These are phyloP conservation scores for Pneumocystis wakefieldiae DNA, from an alignment of 1,139 yeast genomes.

Conservation along the genomic window DNA sequence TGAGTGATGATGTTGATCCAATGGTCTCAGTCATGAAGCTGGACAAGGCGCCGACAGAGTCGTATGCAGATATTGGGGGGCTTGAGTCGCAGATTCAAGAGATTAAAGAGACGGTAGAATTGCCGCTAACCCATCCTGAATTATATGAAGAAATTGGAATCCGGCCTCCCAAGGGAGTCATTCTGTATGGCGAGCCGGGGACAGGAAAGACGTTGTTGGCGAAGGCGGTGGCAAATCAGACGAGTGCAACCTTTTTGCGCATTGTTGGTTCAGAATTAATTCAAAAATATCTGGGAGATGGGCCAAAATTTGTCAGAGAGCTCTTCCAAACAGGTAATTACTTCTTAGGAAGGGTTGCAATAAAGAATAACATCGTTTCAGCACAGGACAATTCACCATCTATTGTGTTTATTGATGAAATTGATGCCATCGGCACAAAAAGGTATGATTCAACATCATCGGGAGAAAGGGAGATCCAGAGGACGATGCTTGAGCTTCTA, in stretches of 20 bases:
- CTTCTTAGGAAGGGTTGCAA: background rate
- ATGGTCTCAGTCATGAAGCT: conserved; percentile 96
- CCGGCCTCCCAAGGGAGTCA: conserved; percentile 97
- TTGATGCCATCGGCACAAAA: conserved; percentile 96
- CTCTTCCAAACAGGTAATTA: conserved; percentile 44
- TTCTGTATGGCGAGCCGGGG: conserved; percentile 97
- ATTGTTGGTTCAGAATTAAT: conserved; percentile 94
- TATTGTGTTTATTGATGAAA: conserved; percentile 94
- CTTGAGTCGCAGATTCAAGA: conserved; percentile 92
- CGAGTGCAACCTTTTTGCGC: conserved; percentile 89
- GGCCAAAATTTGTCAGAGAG: conserved; percentile 88
- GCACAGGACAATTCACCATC: conserved; percentile 98
- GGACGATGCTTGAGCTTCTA: conserved; percentile 93
- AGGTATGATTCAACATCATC: conserved; percentile 93
- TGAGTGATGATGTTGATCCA: conserved; percentile 95
- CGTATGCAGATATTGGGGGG: conserved; percentile 96
- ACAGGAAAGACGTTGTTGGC: conserved; percentile 95
- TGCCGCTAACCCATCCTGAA: conserved; percentile 95
- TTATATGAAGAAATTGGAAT: conserved; percentile 98
- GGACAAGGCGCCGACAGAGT: conserved; percentile 93
- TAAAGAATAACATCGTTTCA: conserved; percentile 24
- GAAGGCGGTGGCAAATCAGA: conserved; percentile 96
- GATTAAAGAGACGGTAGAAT: conserved; percentile 92
- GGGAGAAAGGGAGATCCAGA: conserved; percentile 94
- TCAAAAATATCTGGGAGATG: conserved; percentile 95